These are phyloP conservation scores for Schizochytrium sp. DNA, from an alignment of 108 stramenopile genomes.

Conservation along the genomic window DNA sequence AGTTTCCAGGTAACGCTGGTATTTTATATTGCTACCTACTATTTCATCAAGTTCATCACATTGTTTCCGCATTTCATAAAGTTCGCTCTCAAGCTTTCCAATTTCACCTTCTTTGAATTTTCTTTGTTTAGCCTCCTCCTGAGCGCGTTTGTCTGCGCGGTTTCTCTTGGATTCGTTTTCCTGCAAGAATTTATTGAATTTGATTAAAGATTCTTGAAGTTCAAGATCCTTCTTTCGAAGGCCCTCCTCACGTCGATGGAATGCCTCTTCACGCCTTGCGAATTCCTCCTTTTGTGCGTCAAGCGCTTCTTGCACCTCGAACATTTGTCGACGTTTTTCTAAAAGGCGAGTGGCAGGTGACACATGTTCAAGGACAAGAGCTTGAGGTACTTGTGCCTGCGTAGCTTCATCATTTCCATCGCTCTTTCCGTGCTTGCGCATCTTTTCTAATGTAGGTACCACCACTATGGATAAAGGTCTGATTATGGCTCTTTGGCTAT, in stretches of 20 bases:
- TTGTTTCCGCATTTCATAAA: slow-evolving; percentile 45
- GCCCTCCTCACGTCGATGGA: slow-evolving; percentile 76
- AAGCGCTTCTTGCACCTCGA: slow-evolving; percentile 80
- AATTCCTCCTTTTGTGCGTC: slow-evolving; percentile 80
- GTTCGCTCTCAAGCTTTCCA: slow-evolving; percentile 60
- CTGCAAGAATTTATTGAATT: slow-evolving; percentile 79
- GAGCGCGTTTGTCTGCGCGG: slow-evolving; percentile 73
- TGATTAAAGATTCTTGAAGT: slow-evolving; percentile 78
- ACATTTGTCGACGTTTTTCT: slow-evolving; percentile 80
- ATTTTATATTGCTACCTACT: slow-evolving; percentile 58
- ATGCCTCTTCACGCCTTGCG: slow-evolving; percentile 72
- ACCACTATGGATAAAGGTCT: too few species aligned
- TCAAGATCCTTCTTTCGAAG: slow-evolving; percentile 78
- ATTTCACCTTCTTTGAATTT: slow-evolving; percentile 66
- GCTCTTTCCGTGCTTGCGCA: background rate
- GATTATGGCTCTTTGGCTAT: too few species aligned
- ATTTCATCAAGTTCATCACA: slow-evolving; percentile 15
- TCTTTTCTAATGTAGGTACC: too few species aligned
- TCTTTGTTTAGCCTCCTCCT: slow-evolving; percentile 74
- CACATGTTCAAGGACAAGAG: slow-evolving; percentile 71
- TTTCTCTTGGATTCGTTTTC: slow-evolving; percentile 79
- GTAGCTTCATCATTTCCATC: background rate
- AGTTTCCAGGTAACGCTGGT: slow-evolving; percentile 64
- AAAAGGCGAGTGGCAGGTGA: slow-evolving; percentile 77
- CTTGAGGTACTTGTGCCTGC: slow-evolving; percentile 28